Percentiles rank a stretch among this genome's conserved stretches.
Conservation (phyloP, 139 green algal species). For the Astrephomene gubernaculifera region DNA sequence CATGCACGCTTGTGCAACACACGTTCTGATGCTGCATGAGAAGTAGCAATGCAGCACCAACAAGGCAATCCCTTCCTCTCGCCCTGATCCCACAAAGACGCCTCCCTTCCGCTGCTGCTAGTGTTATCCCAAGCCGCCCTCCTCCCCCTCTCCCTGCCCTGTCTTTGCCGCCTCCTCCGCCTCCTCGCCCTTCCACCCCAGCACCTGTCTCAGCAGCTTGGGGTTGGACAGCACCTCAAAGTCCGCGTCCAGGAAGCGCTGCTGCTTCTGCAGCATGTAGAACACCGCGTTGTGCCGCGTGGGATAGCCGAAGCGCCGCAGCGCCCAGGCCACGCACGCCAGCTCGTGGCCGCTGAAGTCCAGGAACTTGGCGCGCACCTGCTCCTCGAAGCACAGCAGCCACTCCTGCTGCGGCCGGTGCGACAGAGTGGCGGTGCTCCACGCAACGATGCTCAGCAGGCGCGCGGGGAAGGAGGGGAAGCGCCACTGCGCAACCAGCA, state of each 20-base stretch:
- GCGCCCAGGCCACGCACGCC: slow-evolving; percentile 59
- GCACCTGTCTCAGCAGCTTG: slow-evolving; percentile 58
- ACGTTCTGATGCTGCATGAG: too few species aligned
- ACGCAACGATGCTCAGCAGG: slow-evolving; percentile 58
- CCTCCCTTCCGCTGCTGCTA: too few species aligned
- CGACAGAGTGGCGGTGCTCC: slow-evolving; percentile 52
- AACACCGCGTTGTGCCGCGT: slow-evolving; percentile 55
- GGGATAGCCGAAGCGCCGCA: slow-evolving; percentile 56
- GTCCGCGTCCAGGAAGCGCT: slow-evolving; percentile 55
- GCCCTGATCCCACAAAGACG: too few species aligned
- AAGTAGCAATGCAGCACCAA: too few species aligned
- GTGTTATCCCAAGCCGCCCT: too few species aligned
- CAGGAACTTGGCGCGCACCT: slow-evolving; percentile 61
- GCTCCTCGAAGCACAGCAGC: slow-evolving; percentile 63
- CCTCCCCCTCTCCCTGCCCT: not conserved
- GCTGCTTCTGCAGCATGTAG: slow-evolving; percentile 61
- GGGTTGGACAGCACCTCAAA: slow-evolving; percentile 61
- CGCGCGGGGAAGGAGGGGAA: slow-evolving; percentile 61
- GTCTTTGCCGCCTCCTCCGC: not conserved
- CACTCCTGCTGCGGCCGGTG: slow-evolving; percentile 58
- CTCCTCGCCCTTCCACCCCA: slow-evolving; percentile 25
- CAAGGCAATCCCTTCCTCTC: too few species aligned
- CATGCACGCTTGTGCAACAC: too few species aligned
- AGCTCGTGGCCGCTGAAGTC: slow-evolving; percentile 63
- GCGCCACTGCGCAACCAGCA: slow-evolving; percentile 64